A percentile compares a stretch with the other conserved stretches of the same genome.
These are phyloP conservation scores for Scytalidium sp. DNA, from an alignment of 2,329 filamentous ascomycete genomes.

Conservation along the genomic window DNA sequence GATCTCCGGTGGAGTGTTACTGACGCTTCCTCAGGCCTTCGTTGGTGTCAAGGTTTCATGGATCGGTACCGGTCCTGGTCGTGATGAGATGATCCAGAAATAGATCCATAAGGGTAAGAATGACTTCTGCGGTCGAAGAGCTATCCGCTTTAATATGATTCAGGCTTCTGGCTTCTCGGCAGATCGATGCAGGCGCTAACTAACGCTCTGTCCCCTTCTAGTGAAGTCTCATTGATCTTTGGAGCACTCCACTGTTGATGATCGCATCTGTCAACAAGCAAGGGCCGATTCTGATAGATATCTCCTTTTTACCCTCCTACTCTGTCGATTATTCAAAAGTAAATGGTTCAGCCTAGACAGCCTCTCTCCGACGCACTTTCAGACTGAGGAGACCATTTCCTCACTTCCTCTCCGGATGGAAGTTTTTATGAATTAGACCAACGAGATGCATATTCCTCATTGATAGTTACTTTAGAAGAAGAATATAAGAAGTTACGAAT, in stretches of 20 bases:
- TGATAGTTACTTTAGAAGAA: background rate
- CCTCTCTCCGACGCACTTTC: too few species aligned
- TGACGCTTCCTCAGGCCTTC: slow-evolving; percentile 43
- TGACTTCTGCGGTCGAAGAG: background rate
- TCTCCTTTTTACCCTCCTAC: too few species aligned
- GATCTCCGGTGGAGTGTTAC: background rate
- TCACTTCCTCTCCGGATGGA: background rate
- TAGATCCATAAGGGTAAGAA: background rate
- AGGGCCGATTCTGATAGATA: too few species aligned
- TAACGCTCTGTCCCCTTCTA: too few species aligned
- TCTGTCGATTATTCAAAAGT: too few species aligned
- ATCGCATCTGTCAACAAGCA: too few species aligned
- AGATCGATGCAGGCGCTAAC: too few species aligned
- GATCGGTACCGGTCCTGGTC: slow-evolving; percentile 64
- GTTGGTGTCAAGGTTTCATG: slow-evolving; percentile 61
- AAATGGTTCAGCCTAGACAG: too few species aligned
- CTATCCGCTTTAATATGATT: too few species aligned
- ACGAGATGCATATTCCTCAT: background rate
- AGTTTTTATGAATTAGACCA: background rate
- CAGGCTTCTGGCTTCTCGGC: too few species aligned
- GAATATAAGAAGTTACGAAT: background rate
- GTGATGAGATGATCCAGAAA: slow-evolving; percentile 61
- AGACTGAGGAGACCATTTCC: background rate
- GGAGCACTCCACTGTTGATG: too few species aligned
- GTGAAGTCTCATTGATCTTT: too few species aligned